Percentiles rank a stretch among this genome's conserved stretches.
These are phyloP conservation scores for Quercus wislizeni DNA, from an alignment of 306 rosid species.

Conservation along the genomic window DNA sequence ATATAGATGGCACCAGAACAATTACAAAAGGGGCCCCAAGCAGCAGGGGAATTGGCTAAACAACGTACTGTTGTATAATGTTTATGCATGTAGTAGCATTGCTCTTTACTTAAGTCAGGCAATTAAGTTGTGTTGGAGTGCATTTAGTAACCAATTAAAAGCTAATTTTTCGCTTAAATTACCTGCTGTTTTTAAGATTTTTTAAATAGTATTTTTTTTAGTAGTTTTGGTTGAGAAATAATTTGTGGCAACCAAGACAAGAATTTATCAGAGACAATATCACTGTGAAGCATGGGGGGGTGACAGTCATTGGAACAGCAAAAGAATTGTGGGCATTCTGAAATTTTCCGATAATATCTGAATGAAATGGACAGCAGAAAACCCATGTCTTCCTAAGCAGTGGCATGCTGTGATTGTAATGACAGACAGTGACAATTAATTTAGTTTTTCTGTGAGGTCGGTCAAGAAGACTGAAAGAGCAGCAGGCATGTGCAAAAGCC, in stretches of 20 bases:
- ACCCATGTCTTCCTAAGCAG: slow-evolving; percentile 24
- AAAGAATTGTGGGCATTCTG: slow-evolving; percentile 26
- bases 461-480: slow-evolving; percentile 13
- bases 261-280: neutral
- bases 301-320: slow-evolving; percentile 6
- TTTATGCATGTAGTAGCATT: no score
- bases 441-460: slow-evolving; percentile 5
- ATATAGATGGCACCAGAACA: no score
- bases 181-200: no score
- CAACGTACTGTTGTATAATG: no score
- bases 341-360: slow-evolving; percentile 42
- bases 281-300: neutral
- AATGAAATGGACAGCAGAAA: slow-evolving; percentile 55
- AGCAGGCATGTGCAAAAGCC: slow-evolving; percentile 88
- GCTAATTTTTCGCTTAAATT: no score
- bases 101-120: no score
- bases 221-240: neutral
- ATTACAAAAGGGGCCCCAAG: no score
- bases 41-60: no score
- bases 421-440: slow-evolving; percentile 49
- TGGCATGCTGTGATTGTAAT: slow-evolving; percentile 54
- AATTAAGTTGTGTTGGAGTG: no score
- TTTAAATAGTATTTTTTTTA: no score
- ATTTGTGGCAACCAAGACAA: neutral
- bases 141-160: no score